A percentile compares a stretch with the other conserved stretches of the same genome.
phyloP scores from a whole-genome alignment of 495 filamentous ascomycete genomes.

The Amorphotheca resinae region DNA sequence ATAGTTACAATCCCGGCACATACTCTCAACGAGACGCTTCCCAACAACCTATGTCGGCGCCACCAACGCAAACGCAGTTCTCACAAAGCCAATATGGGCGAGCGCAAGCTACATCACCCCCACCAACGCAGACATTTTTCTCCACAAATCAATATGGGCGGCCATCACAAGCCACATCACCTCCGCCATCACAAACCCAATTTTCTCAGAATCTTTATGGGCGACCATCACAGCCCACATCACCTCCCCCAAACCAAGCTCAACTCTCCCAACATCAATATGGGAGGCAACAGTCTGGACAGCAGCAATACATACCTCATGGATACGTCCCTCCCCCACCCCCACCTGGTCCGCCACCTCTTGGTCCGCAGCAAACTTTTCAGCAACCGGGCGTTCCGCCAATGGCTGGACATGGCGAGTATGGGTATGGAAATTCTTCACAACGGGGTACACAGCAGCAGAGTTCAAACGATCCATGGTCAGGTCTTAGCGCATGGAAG shows the following conservation, averaged over 20 bases:
- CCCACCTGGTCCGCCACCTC: slow-evolving; percentile 67
- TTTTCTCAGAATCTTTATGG: slow-evolving; percentile 34
- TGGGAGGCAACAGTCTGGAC: slow-evolving; percentile 17
- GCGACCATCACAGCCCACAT: slow-evolving; percentile 24
- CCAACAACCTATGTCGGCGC: slow-evolving; percentile 71
- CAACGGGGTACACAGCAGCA: slow-evolving; percentile 27
- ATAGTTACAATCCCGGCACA: slow-evolving; percentile 23
- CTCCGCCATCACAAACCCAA: slow-evolving; percentile 74
- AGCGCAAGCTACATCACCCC: slow-evolving; percentile 73
- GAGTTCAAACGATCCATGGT: slow-evolving; percentile 59
- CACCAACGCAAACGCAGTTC: slow-evolving; percentile 71
- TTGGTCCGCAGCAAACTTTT: slow-evolving; percentile 55
- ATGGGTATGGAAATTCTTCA: slow-evolving; percentile 21
- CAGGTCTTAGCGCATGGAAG: slow-evolving; percentile 78
- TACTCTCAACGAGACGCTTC: slow-evolving; percentile 24
- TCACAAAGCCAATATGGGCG: slow-evolving; percentile 25
- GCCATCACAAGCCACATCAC: slow-evolving; percentile 74
- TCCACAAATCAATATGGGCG: slow-evolving; percentile 25
- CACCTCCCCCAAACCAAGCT: slow-evolving; percentile 40
- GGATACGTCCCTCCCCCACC: slow-evolving; percentile 89
- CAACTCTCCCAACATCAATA: slow-evolving; percentile 26
- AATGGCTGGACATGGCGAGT: slow-evolving; percentile 8
- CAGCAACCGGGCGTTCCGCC: slow-evolving; percentile 42
- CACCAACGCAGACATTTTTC: slow-evolving; percentile 71
- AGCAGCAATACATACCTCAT: slow-evolving; percentile 47